Evolutionary conservation across 2,329 filamentous ascomycete species (phyloP), one percentile per base, ranked within the genome.

Genomic region (Neofusicoccum ribis): DNA sequence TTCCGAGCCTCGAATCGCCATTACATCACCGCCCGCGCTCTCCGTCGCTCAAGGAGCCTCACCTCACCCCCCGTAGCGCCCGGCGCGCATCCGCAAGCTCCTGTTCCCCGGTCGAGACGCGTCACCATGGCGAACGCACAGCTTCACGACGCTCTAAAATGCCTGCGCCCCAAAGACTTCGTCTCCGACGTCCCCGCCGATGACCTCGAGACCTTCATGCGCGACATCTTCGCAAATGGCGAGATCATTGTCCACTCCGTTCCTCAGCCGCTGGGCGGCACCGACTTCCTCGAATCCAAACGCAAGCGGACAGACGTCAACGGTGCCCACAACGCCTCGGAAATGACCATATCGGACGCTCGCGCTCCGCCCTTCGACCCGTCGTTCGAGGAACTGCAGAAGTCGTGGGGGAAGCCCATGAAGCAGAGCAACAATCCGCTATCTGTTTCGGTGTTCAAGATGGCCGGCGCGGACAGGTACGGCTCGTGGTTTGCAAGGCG

Each of bases 401-500:
- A 91, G 72, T 86, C 92, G 77, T 97, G 94, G 93, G 86, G 87
- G 49, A 97, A 96, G 76, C 90, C 92, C 47, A 80, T 93, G 72
- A 94, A 92, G 77, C 78, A 85, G 3, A 88, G 84, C 69, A 89
- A 93, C 20, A 95, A 96, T 72, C 91, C 92, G 0, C 81, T 92
- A 8, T 88, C 85, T 0, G 88, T 97, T 67, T 84, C 83, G 64
- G 88, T 97, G 27, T 97, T 91, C 80, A 96, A 96, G 76, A 84
- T 95, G 66, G 80, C 84, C 0, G 87, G 89, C 2, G 89, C 91
- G 71, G 94, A 98, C 76, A 88, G 92, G 43, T 89, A 89, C 69
- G 94, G 93, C 2, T 84, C 91, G 7, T 98, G 94, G 94, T 98
- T 97, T 77, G 92, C 92, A 27, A 83, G 94, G 64, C 83, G 90